phyloP scores from a whole-genome alignment of 2,329 filamentous ascomycete species.

The Phialophora macrospora region DNA sequence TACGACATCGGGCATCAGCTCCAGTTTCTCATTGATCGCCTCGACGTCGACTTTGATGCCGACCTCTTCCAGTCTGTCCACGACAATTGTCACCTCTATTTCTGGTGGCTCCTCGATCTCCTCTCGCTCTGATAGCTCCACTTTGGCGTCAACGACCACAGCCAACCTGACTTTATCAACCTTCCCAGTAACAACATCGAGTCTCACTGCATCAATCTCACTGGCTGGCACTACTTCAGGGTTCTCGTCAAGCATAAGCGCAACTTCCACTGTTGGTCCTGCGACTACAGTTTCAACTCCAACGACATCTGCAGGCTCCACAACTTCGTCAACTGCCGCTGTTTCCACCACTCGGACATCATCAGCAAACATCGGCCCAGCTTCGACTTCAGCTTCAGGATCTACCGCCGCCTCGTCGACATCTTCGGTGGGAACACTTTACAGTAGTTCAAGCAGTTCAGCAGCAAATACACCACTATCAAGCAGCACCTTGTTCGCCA shows the following conservation, averaged over 20 bases:
- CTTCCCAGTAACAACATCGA: background rate
- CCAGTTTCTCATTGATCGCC: background rate
- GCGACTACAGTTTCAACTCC: background rate
- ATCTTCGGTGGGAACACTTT: background rate
- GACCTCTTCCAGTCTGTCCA: background rate
- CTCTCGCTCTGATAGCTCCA: conserved; percentile 10
- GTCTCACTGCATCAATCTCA: background rate
- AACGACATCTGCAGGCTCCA: background rate
- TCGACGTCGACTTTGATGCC: background rate
- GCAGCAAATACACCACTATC: background rate
- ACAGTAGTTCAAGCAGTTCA: background rate
- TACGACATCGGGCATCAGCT: conserved; percentile 5
- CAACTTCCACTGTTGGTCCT: background rate
- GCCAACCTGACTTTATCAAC: conserved; percentile 5
- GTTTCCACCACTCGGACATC: background rate
- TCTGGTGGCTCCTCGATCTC: background rate
- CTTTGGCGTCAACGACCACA: background rate
- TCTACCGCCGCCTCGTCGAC: background rate
- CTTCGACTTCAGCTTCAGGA: background rate
- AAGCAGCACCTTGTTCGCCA: background rate
- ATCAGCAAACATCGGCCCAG: background rate
- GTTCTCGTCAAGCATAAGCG: background rate
- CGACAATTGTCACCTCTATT: background rate
- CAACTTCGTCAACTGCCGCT: background rate
- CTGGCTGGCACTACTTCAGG: background rate